Base-by-base conservation (phyloP, 129 eudicot genomes). In the Arctium minus region DNA sequence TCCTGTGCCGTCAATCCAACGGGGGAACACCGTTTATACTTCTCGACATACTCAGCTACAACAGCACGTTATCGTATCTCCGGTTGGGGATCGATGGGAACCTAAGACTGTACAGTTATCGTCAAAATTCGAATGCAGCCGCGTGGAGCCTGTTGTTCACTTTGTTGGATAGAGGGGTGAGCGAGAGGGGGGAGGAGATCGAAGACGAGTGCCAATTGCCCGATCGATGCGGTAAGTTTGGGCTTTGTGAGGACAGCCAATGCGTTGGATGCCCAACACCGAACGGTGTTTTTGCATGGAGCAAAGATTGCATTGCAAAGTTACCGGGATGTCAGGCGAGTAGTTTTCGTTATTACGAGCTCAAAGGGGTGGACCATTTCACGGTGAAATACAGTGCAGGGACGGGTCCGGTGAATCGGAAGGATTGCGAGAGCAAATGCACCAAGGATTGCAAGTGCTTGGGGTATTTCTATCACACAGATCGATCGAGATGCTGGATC, bases 301-400 rank as follows among this genome's bases (percentile, higher is more conserved):
- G 86, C 30, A 81, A 80, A 70, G 78, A 27, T 17, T 92, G 93
- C 12, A 74, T 70, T 8, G 39, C 87, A 0, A 82, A 79, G 79
- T 3, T 70, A 5, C 44, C 78, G 32, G 38, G 87, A 13, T 91
- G 89, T 60, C 37, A n/a, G 0, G 31, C 70, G 3, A 81, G 87
- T 22, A 75, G 79, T 42, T 84, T 87, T 31, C 33, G 33, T 5
- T 89, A 89, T 65, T 89, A 85, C 31, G 86, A 91, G 70, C 70
- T 89, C 6, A 82, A 79, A 71, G 92, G 91, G 42, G 92, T 83
- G 4, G 92, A 91, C 31, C 92, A 91, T 84, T 87, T 85, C 79
- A 81, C 71, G 70, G 82, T 65, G 40, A 89, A 76, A 79, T 85
- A 83, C 31, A 80, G 81, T 0, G 12, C 31, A 3, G 90, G 92